Base-by-base conservation (phyloP, 768 basidiomycete genomes). In the Russula earlei region DNA sequence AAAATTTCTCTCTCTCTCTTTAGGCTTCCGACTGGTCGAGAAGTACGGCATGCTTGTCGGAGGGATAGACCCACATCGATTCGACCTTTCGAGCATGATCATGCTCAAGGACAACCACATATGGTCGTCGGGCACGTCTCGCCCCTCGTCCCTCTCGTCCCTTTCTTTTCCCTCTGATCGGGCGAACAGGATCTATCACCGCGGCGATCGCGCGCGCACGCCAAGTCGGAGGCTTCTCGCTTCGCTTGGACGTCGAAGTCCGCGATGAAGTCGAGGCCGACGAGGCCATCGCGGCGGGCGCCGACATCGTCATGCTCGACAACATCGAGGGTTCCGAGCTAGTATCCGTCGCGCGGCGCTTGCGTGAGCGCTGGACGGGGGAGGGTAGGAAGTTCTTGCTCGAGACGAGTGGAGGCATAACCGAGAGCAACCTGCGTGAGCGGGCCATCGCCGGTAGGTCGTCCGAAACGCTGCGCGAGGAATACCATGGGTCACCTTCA, bases 21-120 rank as follows among this genome's bases (percentile, higher is more conserved):
- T 27, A 87, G 86, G 95, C 2, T 98, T 98, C 74, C 77, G 95
- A 47, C 75, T 97, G 29, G 94, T 98, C 7, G 96, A 97, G 71
- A 99, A 99, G 70, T 97, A 99, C 67, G 96, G 85, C 5, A 98
- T 99, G 96, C 71, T 98, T 42, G 91, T 98, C 12, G 95, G 95
- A 14, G 95, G 96, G 8, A 87, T 98, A 64, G 96, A 99, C 68
- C 74, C 90, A 12, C 95, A 98, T 73, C 82, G 95, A 24, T 86
- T 96, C 63, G 93, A 97, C 69, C 77, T 98, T n/a, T 93, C 89
- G 27, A 89, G 88, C 67, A 97, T 99, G 95, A 94, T 98, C 67
- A 98, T 98, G 95, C 81, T 99, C 65, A 98, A 99, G 71, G 95
- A 99, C 65, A 99, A 99, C 68, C 95, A 99, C 67, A 91, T 98